Conservation (phyloP, 345 rosid genomes). For the Limnanthes douglasii region DNA sequence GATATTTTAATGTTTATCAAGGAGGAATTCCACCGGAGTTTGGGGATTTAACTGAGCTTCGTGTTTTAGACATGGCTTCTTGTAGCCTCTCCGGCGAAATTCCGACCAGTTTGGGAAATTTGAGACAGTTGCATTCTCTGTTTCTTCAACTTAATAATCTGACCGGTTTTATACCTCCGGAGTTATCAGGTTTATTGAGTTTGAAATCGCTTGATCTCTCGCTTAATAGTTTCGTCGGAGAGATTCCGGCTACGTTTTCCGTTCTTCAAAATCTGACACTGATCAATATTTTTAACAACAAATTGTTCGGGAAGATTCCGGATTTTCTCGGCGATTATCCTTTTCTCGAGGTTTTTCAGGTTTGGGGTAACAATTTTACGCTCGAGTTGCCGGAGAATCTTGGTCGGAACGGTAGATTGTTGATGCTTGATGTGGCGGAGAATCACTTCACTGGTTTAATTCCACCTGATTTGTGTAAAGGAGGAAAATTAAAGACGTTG, state of each 20-base stretch:
- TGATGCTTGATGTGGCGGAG: constrained; percentile 36
- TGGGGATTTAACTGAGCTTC: constrained; percentile 41
- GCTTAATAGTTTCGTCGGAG: constrained; percentile 45
- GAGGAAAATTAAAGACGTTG: constrained; percentile 33
- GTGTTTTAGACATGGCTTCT: constrained; percentile 45
- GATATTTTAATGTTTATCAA: constrained; percentile 39
- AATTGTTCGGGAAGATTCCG: constrained; percentile 54
- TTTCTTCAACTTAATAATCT: constrained; percentile 66
- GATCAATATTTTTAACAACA: constrained; percentile 47
- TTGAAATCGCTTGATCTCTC: constrained; percentile 73
- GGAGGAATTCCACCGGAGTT: constrained; percentile 72
- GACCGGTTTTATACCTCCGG: constrained; percentile 55
- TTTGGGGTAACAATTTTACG: constrained; percentile 82
- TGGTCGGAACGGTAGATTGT: constrained; percentile 53
- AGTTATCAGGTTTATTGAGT: constrained; percentile 45
- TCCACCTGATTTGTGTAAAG: constrained; percentile 56
- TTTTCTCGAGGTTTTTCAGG: constrained; percentile 38
- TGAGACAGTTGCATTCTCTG: constrained; percentile 38
- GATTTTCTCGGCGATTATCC: constrained; percentile 53
- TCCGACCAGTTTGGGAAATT: constrained; percentile 41
- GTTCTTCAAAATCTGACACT: constrained; percentile 32
- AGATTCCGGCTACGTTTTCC: constrained; percentile 49
- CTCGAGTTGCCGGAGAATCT: constrained; percentile 42
- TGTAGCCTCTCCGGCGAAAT: constrained; percentile 64
- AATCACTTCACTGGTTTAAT: constrained; percentile 68